Percentiles rank a stretch among this genome's conserved stretches.
phyloP scores from a whole-genome alignment of 805 yeast genomes.

The Metschnikowia drakensbergensis region DNA sequence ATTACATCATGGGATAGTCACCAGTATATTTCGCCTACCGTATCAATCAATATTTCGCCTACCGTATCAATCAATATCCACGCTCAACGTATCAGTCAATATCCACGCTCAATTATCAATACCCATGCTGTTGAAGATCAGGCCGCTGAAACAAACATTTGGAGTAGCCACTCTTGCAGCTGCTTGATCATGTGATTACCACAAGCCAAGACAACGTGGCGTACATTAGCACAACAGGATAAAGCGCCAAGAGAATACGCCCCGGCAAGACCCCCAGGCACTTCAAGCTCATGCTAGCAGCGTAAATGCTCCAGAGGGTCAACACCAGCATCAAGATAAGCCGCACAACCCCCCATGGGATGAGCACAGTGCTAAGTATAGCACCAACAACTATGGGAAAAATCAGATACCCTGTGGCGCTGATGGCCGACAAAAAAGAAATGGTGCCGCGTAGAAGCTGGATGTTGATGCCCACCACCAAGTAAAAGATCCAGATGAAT shows the following conservation, averaged over 20 bases:
- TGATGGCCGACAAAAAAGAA: slow-evolving; percentile 63
- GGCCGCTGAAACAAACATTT: too few relatives aligned
- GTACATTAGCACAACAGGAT: slow-evolving; percentile 63
- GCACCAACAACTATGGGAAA: slow-evolving; percentile 62
- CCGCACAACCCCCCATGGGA: slow-evolving; percentile 48
- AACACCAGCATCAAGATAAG: slow-evolving; percentile 44
- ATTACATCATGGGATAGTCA: too few relatives aligned
- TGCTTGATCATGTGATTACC: slow-evolving; percentile 44
- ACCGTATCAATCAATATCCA: too few relatives aligned
- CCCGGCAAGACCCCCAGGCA: slow-evolving; percentile 65
- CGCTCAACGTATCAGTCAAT: too few relatives aligned
- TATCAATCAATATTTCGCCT: too few relatives aligned
- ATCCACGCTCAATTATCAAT: too few relatives aligned
- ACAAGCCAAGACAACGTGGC: slow-evolving; percentile 63
- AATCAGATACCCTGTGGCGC: slow-evolving; percentile 66
- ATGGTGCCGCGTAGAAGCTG: slow-evolving; percentile 60
- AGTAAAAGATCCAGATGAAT: slow-evolving; percentile 59
- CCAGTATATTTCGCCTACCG: too few relatives aligned
- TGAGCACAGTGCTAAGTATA: slow-evolving; percentile 41
- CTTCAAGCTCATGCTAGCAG: slow-evolving; percentile 58
- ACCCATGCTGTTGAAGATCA: too few relatives aligned
- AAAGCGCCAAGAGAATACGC: slow-evolving; percentile 57
- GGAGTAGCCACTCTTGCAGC: too few relatives aligned
- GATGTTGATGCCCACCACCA: slow-evolving; percentile 59
- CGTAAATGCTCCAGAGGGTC: slow-evolving; percentile 60